Evolutionary conservation across 306 rosid species (phyloP).

Genomic region (Lagenaria siceraria): DNA sequence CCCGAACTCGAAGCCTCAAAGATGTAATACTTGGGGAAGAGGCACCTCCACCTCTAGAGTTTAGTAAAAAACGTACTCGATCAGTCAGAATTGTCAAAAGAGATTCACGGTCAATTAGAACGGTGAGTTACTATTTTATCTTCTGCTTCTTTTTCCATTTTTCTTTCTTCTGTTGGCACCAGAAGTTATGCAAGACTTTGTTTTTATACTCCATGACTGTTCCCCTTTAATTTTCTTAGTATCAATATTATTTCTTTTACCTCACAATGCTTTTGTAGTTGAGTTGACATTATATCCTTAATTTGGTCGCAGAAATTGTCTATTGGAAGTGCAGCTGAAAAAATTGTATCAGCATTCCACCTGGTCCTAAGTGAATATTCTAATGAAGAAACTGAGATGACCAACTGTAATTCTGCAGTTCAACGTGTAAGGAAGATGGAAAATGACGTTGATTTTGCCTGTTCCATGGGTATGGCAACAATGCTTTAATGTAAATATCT

Average conservation of each 20-base stretch:
- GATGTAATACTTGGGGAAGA: slow-evolving; percentile 74
- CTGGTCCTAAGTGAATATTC: slow-evolving; percentile 59
- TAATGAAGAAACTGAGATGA: slow-evolving; percentile 69
- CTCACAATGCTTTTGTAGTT: neutral
- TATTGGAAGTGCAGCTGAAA: slow-evolving; percentile 75
- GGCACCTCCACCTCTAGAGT: slow-evolving; percentile 59
- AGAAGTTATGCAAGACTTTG: neutral
- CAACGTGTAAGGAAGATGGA: slow-evolving; percentile 63
- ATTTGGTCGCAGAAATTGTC: slow-evolving; percentile 60
- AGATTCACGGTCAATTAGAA: slow-evolving; percentile 76
- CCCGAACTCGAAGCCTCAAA: slow-evolving; percentile 54
- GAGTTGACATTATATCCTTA: neutral
- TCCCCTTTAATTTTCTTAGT: neutral
- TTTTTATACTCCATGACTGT: neutral
- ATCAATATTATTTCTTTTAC: neutral
- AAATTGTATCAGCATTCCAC: slow-evolving; percentile 82
- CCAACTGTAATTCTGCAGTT: slow-evolving; percentile 69
- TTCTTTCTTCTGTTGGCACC: neutral
- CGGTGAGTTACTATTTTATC: slow-evolving; percentile 33
- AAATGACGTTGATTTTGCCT: slow-evolving; percentile 58
- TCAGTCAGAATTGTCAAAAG: slow-evolving; percentile 66
- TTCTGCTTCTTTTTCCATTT: neutral
- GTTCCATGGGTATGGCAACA: slow-evolving; percentile 39
- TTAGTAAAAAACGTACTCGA: slow-evolving; percentile 63
- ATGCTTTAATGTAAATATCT: slow-evolving; percentile 5